Conservation (phyloP, 2,329 filamentous ascomycete species). For the Incumbomyces lentus region DNA sequence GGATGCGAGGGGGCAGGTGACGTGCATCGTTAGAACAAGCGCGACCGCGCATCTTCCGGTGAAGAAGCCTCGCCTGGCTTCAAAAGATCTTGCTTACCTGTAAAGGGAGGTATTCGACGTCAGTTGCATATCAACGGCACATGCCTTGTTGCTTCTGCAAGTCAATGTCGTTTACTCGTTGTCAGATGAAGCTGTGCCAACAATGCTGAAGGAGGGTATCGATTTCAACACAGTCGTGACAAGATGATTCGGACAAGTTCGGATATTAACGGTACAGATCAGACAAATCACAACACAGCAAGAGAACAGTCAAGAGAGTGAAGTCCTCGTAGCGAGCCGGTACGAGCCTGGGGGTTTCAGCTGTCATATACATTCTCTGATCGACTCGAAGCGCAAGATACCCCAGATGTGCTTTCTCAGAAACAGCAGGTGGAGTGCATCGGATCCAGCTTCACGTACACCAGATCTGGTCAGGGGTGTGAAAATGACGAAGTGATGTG, state of each 20-base stretch:
- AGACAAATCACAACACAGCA: neutral
- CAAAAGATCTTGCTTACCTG: neutral
- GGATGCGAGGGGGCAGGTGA: neutral
- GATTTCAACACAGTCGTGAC: neutral
- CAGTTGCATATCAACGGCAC: constrained; percentile 1
- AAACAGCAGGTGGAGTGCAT: constrained; percentile 1
- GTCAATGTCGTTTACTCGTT: neutral
- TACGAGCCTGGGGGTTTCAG: constrained; percentile 5
- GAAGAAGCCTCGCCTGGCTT: neutral
- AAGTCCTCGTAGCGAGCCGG: neutral
- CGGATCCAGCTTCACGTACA: neutral
- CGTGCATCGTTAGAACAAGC: too few relatives aligned
- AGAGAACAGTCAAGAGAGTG: neutral
- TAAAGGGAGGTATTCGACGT: neutral
- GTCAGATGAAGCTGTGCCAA: neutral
- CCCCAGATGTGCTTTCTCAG: constrained; percentile 2
- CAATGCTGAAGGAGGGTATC: neutral
- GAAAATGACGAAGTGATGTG: constrained; percentile 6
- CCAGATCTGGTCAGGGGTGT: constrained; percentile 4
- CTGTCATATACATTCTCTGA: constrained; percentile 8
- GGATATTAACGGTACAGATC: neutral
- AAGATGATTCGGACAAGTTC: neutral
- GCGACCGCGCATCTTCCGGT: too few relatives aligned
- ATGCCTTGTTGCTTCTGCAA: neutral
- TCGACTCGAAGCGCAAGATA: constrained; percentile 2